These are phyloP conservation scores for Coemansia biformis DNA, from an alignment of 192 early-diverging fungal species.

Conservation along the genomic window DNA sequence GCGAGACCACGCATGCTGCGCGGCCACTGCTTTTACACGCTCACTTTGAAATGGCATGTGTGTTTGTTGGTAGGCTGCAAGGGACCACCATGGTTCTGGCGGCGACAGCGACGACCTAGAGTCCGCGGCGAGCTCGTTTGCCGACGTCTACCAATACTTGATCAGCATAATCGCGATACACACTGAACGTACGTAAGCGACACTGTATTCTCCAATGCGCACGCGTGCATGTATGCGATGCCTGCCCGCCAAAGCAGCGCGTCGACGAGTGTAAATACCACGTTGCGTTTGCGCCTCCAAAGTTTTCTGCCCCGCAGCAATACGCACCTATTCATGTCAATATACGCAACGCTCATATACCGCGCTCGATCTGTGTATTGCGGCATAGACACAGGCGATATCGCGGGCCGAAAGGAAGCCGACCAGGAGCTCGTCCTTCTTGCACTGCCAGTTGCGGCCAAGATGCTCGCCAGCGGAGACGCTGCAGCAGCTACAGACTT, in stretches of 20 bases:
- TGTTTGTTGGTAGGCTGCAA: background rate
- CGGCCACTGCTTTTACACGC: no score
- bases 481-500: background rate
- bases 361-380: no score
- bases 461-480: background rate
- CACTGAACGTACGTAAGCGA: constrained; percentile 40
- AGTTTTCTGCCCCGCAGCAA: no score
- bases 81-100: no score
- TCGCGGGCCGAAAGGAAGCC: background rate
- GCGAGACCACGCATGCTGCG: background rate
- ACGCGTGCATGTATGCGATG: background rate
- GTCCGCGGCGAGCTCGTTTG: constrained; percentile 27
- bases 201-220: background rate
- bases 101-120: constrained; percentile 7
- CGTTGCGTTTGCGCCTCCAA: background rate
- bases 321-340: no score
- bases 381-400: no score
- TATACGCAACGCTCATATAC: no score
- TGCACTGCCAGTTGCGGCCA: constrained; percentile 1
- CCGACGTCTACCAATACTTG: constrained; percentile 39
- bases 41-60: background rate
- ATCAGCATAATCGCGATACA: constrained; percentile 42
- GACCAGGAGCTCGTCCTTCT: constrained; percentile 9
- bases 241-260: no score
- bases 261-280: constrained; percentile 7